A percentile compares a stretch with the other conserved stretches of the same genome.
These are phyloP conservation scores for Ceratocystis albifundus DNA, from an alignment of 2,329 filamentous ascomycete genomes.

Conservation along the genomic window DNA sequence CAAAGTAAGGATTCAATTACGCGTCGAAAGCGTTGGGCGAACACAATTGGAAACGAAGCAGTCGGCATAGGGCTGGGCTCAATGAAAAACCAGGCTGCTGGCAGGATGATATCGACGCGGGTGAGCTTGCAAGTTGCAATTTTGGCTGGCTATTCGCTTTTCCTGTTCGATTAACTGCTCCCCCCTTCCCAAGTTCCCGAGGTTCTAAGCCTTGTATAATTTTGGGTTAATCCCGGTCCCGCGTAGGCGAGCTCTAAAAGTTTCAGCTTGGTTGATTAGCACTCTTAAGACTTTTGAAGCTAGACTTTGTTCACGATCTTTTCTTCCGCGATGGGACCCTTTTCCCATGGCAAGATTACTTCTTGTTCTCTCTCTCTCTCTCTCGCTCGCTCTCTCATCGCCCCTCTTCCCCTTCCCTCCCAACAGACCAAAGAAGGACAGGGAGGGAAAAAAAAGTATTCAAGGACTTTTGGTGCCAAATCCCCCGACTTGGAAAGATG, in stretches of 20 bases:
- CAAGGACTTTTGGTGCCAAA: slow-evolving; percentile 7
- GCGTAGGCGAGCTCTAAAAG: slow-evolving; percentile 9
- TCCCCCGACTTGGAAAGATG: slow-evolving; percentile 5
- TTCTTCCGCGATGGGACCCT: background rate
- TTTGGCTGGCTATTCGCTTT: background rate
- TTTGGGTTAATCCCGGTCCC: background rate
- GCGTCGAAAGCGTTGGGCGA: background rate
- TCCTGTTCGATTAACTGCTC: background rate
- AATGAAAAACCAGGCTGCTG: background rate
- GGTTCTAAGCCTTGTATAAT: background rate
- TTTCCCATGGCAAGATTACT: background rate
- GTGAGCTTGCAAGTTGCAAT: background rate
- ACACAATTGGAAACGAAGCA: background rate
- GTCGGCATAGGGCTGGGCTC: background rate
- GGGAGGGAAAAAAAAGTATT: background rate
- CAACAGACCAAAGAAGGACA: background rate
- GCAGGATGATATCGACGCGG: background rate
- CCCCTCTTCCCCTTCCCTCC: background rate
- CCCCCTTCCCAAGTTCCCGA: too few relatives aligned
- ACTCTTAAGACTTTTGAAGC: background rate
- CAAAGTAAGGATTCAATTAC: background rate
- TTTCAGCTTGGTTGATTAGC: background rate
- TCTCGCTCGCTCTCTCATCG: background rate
- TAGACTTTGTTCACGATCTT: background rate
- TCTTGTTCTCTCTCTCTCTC: background rate